Conservation (phyloP, 1,139 yeast genomes). For the Scheffersomyces illinoinensis region DNA sequence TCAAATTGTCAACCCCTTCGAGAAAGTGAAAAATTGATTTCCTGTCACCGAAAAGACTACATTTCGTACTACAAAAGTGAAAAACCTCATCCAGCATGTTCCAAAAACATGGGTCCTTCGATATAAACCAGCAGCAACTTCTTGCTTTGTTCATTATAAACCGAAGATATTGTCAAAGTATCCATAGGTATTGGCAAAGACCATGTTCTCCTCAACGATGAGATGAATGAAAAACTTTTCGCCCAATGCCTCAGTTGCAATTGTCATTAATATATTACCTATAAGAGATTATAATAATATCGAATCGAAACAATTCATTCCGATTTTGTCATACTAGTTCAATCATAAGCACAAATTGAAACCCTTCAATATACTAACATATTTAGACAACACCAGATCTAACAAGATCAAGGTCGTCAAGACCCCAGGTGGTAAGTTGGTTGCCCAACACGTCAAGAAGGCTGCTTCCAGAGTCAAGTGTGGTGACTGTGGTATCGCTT, state of each 20-base stretch:
- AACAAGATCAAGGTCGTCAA: conserved; percentile 99
- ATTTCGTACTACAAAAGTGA: neutral
- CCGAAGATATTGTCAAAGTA: neutral
- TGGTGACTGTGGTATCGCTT: conserved; percentile 95
- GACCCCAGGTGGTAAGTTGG: conserved; percentile 99
- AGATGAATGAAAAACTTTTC: neutral
- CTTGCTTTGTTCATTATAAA: neutral
- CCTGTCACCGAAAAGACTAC: neutral
- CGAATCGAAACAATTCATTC: neutral
- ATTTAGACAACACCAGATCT: conserved; percentile 93
- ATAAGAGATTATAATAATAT: neutral
- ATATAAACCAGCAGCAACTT: neutral
- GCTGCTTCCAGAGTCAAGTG: conserved; percentile 94
- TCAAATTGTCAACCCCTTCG: neutral
- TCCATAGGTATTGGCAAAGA: too few species aligned
- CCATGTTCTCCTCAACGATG: neutral
- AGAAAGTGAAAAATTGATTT: neutral
- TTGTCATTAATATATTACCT: neutral
- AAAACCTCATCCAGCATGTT: neutral
- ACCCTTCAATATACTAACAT: conserved; percentile 36
- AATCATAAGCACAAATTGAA: neutral
- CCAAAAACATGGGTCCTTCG: neutral
- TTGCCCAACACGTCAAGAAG: conserved; percentile 97
- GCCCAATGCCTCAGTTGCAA: neutral
- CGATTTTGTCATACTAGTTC: neutral